Conservation (phyloP, 306 rosid species). For the Oxytropis ochrocephala region DNA sequence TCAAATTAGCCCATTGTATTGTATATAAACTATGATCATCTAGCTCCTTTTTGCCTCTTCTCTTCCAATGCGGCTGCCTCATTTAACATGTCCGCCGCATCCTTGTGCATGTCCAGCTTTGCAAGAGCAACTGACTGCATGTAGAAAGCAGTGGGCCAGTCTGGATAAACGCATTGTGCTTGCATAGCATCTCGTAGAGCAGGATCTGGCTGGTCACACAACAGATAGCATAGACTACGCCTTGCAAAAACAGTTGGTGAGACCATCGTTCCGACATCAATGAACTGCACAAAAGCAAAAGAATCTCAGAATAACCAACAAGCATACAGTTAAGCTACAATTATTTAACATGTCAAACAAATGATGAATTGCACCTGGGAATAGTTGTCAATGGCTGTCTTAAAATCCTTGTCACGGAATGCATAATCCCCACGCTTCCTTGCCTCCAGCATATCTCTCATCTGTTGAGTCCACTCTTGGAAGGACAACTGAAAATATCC, state of each 20-base stretch:
- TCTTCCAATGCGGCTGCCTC: constrained; percentile 92
- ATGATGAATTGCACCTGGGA: constrained; percentile 62
- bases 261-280: constrained; percentile 87
- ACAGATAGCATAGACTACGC: constrained; percentile 87
- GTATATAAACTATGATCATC: constrained; percentile 41
- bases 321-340: not conserved
- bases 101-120: constrained; percentile 92
- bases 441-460: constrained; percentile 94
- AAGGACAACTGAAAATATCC: constrained; percentile 71
- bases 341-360: constrained; percentile 12
- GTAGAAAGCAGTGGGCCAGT: constrained; percentile 96
- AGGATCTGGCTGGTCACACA: constrained; percentile 85
- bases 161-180: constrained; percentile 88
- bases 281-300: constrained; percentile 51
- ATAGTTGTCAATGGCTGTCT: constrained; percentile 82
- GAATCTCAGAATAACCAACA: not conserved
- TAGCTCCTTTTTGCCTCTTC: constrained; percentile 77
- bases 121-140: constrained; percentile 98
- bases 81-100: constrained; percentile 89
- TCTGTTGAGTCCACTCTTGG: constrained; percentile 99
- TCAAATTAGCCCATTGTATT: constrained; percentile 37
- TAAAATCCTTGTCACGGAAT: constrained; percentile 85
- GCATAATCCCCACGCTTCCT: constrained; percentile 94
- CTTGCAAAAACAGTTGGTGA: constrained; percentile 95
- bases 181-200: constrained; percentile 99